Evolutionary conservation across 2,329 filamentous ascomycete genomes (phyloP).

Genomic region (Xenoacremonium recifei): DNA sequence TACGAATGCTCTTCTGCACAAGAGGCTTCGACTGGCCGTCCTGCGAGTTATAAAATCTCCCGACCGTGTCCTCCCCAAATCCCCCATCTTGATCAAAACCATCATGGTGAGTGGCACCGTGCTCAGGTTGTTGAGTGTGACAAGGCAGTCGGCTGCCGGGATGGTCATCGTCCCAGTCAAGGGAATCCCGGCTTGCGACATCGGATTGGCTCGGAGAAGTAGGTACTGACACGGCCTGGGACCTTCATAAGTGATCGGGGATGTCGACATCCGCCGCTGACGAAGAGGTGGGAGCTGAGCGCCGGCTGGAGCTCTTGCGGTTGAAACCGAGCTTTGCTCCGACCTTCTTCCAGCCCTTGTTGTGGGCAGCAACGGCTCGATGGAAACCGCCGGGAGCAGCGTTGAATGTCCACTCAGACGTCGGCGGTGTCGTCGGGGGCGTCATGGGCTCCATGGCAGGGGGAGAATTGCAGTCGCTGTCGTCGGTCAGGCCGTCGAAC

Average conservation of each 20-base stretch:
- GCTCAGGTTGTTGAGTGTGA: conserved; percentile 12
- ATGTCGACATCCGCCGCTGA: conserved; percentile 37
- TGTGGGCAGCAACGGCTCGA: conserved; percentile 53
- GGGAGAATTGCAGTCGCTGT: conserved; percentile 61
- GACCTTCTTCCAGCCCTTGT: conserved; percentile 64
- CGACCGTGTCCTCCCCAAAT: conserved; percentile 46
- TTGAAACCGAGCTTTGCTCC: conserved; percentile 59
- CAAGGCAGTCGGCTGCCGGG: conserved; percentile 41
- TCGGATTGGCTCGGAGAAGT: conserved; percentile 28
- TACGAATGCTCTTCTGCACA: conserved; percentile 23
- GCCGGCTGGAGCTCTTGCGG: conserved; percentile 48
- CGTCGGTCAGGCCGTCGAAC: conserved; percentile 58
- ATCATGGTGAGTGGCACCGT: conserved; percentile 17
- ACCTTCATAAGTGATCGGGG: conserved; percentile 51
- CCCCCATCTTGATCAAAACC: conserved; percentile 26
- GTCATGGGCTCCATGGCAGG: conserved; percentile 64
- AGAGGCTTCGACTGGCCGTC: conserved; percentile 15
- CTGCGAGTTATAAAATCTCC: conserved; percentile 35
- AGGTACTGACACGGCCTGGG: conserved; percentile 55
- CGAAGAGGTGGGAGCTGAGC: conserved; percentile 44
- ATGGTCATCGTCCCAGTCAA: conserved; percentile 45
- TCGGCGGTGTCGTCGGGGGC: conserved; percentile 70
- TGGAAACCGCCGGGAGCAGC: conserved; percentile 54
- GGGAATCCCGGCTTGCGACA: conserved; percentile 16
- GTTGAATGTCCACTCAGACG: conserved; percentile 53